Conservation (phyloP, 2,329 filamentous ascomycete species). For the Fusarium sp. region DNA sequence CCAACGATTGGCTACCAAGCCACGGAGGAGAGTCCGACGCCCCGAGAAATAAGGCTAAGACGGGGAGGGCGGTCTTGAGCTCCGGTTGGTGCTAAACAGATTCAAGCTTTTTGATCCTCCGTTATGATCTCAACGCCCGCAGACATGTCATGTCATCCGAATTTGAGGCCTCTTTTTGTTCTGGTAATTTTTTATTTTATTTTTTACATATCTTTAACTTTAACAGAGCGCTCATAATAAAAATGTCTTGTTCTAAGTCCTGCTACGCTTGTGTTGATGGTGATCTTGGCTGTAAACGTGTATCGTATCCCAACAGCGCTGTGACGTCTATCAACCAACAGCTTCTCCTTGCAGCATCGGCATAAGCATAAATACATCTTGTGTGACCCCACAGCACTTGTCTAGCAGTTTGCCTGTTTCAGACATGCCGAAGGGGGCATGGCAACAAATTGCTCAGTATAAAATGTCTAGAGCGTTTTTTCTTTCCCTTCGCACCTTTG, state of each 20-base stretch:
- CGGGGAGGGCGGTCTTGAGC: background rate
- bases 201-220: accelerated
- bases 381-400: background rate
- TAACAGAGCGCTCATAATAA: background rate
- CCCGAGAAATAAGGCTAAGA: background rate
- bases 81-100: background rate
- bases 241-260: background rate
- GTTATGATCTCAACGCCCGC: background rate
- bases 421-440: background rate
- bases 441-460: background rate
- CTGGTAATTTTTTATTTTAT: too few relatives aligned
- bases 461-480: background rate
- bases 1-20: background rate
- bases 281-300: background rate
- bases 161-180: background rate
- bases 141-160: background rate
- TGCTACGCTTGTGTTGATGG: background rate
- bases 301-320: too few relatives aligned
- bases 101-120: background rate
- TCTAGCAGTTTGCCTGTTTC: background rate
- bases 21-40: background rate
- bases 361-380: background rate
- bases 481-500: background rate
- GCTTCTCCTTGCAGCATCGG: too few relatives aligned
- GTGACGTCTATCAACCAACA: background rate